A percentile compares a stretch with the other conserved stretches of the same genome.
Evolutionary conservation across 2,329 filamentous ascomycete genomes (phyloP).

Genomic region (Clarireedia homoeocarpa): DNA sequence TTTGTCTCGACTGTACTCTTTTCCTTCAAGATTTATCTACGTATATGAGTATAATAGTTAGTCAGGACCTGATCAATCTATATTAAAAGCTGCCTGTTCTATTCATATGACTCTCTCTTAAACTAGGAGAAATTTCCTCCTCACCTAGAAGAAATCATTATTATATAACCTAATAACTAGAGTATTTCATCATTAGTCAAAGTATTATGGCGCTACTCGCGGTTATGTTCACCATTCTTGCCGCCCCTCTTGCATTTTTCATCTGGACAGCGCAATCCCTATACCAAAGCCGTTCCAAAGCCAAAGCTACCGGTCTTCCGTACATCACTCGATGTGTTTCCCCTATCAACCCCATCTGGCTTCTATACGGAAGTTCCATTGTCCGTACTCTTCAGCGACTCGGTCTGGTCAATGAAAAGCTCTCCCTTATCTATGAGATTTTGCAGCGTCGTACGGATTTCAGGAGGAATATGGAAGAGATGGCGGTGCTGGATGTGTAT

Average conservation of each 20-base stretch:
- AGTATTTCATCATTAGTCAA: no score
- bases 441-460: neutral
- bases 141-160: no score
- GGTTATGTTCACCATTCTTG: no score
- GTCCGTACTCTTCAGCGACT: neutral
- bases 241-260: neutral
- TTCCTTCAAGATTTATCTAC: no score
- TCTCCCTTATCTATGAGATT: neutral
- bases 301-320: neutral
- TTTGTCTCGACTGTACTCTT: no score
- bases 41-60: no score
- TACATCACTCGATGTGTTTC: neutral
- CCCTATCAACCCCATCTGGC: neutral
- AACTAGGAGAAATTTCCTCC: no score
- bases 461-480: slow-evolving; percentile 1
- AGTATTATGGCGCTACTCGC: no score
- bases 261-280: neutral
- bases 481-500: slow-evolving; percentile 1
- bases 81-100: no score
- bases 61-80: no score
- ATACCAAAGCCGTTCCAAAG: neutral
- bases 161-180: no score
- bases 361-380: slow-evolving; percentile 2
- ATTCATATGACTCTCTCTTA: no score
- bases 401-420: neutral